Conservation (phyloP, 345 rosid genomes). For the Citrus trifoliata region DNA sequence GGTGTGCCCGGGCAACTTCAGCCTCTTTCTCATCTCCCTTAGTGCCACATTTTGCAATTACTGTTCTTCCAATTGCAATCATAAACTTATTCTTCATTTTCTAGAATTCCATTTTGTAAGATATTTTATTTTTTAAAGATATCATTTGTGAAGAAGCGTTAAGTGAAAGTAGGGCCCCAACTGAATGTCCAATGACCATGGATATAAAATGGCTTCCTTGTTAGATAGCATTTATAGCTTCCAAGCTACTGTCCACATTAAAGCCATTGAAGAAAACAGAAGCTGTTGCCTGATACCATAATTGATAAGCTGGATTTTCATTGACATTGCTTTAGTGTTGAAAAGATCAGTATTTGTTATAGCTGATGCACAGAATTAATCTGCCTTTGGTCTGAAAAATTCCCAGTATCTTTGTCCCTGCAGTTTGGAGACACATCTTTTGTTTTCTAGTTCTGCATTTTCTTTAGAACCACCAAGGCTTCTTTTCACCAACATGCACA, state of each 20-base stretch:
- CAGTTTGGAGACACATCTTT: background rate
- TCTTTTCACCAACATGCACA: background rate
- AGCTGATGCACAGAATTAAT: background rate
- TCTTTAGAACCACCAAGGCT: background rate
- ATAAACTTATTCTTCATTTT: background rate
- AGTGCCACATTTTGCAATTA: background rate
- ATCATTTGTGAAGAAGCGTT: background rate
- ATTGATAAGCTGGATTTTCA: background rate
- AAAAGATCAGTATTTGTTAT: background rate
- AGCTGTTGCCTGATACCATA: background rate
- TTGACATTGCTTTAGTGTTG: background rate
- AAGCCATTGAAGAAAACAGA: background rate
- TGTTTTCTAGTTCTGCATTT: background rate
- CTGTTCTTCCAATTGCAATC: background rate
- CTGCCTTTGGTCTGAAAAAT: background rate
- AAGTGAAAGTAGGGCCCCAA: background rate
- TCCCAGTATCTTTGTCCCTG: background rate
- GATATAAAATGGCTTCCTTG: background rate
- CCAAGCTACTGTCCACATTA: background rate
- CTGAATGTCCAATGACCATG: background rate
- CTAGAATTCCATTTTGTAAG: background rate
- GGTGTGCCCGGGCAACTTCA: too few relatives aligned
- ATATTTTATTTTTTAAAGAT: background rate
- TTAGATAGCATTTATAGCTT: background rate
- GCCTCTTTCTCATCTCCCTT: background rate